Evolutionary conservation across 345 rosid genomes (phyloP).

Genomic region (Populus tremula): DNA sequence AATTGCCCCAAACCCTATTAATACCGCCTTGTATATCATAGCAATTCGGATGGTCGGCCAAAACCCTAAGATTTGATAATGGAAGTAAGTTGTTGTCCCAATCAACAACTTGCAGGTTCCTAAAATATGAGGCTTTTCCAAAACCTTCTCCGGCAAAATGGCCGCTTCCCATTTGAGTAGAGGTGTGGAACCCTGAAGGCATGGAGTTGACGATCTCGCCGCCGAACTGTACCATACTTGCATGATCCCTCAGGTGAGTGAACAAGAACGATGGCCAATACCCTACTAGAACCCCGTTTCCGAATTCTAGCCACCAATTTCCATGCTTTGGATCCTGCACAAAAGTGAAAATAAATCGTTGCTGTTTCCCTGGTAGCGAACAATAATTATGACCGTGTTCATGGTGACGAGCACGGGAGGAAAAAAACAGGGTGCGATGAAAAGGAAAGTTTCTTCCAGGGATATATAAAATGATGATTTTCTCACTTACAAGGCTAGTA

Average conservation of each 20-base stretch:
- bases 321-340: slow-evolving; percentile 97
- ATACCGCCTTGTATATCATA: slow-evolving; percentile 81
- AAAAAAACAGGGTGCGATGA: background rate
- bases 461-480: background rate
- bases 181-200: slow-evolving; percentile 74
- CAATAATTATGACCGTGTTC: background rate
- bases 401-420: background rate
- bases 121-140: slow-evolving; percentile 81
- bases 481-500: background rate
- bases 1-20: slow-evolving; percentile 85
- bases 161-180: slow-evolving; percentile 96
- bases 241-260: slow-evolving; percentile 73
- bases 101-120: slow-evolving; percentile 85
- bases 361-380: background rate
- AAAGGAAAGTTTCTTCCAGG: background rate
- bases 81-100: slow-evolving; percentile 91
- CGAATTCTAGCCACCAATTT: slow-evolving; percentile 98
- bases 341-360: background rate
- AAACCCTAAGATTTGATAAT: slow-evolving; percentile 52
- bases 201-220: slow-evolving; percentile 83
- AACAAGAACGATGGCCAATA: slow-evolving; percentile 91
- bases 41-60: slow-evolving; percentile 89
- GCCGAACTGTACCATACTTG: slow-evolving; percentile 93
- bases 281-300: slow-evolving; percentile 81
- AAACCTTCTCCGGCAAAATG: slow-evolving; percentile 93